Evolutionary conservation across 2,329 filamentous ascomycete genomes (phyloP).

Genomic region (Calonectria honghensis): DNA sequence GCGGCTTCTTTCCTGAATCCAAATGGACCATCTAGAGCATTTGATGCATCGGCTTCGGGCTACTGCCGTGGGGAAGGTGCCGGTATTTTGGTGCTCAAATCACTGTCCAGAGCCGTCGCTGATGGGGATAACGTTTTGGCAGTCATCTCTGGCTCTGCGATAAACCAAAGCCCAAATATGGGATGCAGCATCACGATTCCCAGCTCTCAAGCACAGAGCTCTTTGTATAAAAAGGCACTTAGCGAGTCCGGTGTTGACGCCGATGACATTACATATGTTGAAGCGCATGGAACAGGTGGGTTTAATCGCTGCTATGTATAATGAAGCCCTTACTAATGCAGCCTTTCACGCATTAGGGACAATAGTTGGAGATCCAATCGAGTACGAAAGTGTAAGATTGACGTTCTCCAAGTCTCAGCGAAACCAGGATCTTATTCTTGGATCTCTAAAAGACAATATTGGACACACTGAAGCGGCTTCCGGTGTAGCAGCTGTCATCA

Average conservation of each 20-base stretch:
- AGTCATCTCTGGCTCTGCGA: not conserved
- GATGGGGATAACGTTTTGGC: not conserved
- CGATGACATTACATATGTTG: not conserved
- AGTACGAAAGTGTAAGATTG: not conserved
- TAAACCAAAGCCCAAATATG: conserved; percentile 1
- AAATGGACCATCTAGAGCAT: not conserved
- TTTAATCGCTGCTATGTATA: not conserved
- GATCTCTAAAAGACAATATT: conserved; percentile 5
- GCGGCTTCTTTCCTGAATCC: not conserved
- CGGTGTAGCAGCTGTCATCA: not conserved
- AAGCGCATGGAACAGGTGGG: conserved; percentile 6
- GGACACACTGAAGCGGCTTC: not conserved
- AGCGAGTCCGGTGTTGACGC: not conserved
- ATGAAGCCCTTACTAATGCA: not conserved
- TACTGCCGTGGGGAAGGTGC: conserved; percentile 4
- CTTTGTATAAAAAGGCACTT: conserved; percentile 4
- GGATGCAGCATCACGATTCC: not conserved
- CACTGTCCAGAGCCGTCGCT: not conserved
- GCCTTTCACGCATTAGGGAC: not conserved
- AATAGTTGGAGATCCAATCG: not conserved
- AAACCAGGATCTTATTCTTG: not conserved
- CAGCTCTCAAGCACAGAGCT: not conserved
- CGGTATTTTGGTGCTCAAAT: not conserved
- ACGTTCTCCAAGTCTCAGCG: not conserved
- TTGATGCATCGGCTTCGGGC: not conserved